Evolutionary conservation across 139 green algal genomes (phyloP), one percentile per base, ranked within the genome.

Genomic region (Chlamydomonas applanata): DNA sequence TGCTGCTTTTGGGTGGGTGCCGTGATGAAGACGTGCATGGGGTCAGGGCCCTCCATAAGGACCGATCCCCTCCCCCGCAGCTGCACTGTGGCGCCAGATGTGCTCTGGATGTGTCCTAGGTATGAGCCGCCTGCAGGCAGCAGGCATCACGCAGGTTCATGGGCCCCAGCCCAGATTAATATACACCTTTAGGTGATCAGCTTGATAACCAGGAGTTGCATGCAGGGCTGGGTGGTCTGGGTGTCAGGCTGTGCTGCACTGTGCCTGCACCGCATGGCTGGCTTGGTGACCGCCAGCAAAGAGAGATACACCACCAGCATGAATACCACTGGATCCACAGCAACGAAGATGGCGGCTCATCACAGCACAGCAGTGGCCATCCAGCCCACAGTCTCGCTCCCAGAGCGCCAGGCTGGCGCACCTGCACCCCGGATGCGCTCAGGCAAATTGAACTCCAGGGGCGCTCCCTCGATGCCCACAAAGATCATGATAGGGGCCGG

Each of bases 21-120:
- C 0, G 61, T 16, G 20, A 82, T 54, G 63, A 64, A 65, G 3
- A 82, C 62, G 64, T 82, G 70, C 46, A 82, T 24, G 22, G 52
- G 69, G 49, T 82, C 76, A n/a, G 75, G 75, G 3, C 62, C 70
- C 71, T 82, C 76, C 13, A 69, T 73, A 27, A 70, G 60, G 5
- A 46, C 52, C 27, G 76, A 82, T 61, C 76, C 76, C 0, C 29
- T 49, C 4, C 76, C 76, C 4, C 76, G 52, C 27, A 82, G 76
- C 76, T 74, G 62, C 61, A 82, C 70, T 2, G 40, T 62, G 2
- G 69, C 62, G 2, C 76, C 70, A 13, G 69, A 77, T 20, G 52
- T 74, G 52, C 25, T 49, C 59, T 61, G 32, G 52, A 82, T 70
- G 70, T 82, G 76, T 44, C 56, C 36, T 45, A 81, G 2, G 75